Base-by-base conservation (phyloP, 768 basidiomycete species). In the Xerocomus brunneocitrinus region DNA sequence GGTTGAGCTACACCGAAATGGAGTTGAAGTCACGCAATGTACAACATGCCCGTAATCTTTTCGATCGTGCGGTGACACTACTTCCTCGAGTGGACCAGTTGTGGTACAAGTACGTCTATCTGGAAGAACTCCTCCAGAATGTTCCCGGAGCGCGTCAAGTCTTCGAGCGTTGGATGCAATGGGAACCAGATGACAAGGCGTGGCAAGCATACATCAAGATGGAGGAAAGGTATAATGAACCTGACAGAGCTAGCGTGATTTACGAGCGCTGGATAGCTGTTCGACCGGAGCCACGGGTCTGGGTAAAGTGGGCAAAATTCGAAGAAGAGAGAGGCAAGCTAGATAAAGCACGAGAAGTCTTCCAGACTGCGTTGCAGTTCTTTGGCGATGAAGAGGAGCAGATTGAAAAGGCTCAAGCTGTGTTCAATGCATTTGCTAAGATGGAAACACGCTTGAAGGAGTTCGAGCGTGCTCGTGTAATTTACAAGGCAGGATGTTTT, bases 171-270 rank as follows among this genome's bases (percentile, higher is more conserved):
- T 99, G 97, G 97, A 95, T 98, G 93, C 83, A 91, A 59, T 98
- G 97, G 97, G 97, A 98, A 67, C 97, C 97, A 1, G 95, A 98
- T 63, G 97, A 98, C 81, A 98, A 98, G 76, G 94, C 95, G 3
- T 99, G 95, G 95, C 91, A 94, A 67, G 92, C 93, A n/a, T 98
- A 95, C 72, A 91, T 98, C 79, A 98, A 99, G 75, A 78, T 98
- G 68, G 97, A 99, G 74, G 85, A 88, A 65, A 81, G 97, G 48
- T 99, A 98, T 67, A 77, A 84, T 52, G 97, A 99, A 70, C 73
- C 84, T 22, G 97, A 98, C 62, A 79, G 97, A 8, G 95, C 94
- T 3, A 95, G 93, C 54, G 76, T 85, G 22, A 87, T 98, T 34
- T 97, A 95, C 67, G 95, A 98, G 65, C 79, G 93, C 8, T 92